Percentiles rank a stretch among this genome's conserved stretches.
These are phyloP conservation scores for Botrytis fragariae DNA, from an alignment of 2,329 filamentous ascomycete species.

Conservation along the genomic window DNA sequence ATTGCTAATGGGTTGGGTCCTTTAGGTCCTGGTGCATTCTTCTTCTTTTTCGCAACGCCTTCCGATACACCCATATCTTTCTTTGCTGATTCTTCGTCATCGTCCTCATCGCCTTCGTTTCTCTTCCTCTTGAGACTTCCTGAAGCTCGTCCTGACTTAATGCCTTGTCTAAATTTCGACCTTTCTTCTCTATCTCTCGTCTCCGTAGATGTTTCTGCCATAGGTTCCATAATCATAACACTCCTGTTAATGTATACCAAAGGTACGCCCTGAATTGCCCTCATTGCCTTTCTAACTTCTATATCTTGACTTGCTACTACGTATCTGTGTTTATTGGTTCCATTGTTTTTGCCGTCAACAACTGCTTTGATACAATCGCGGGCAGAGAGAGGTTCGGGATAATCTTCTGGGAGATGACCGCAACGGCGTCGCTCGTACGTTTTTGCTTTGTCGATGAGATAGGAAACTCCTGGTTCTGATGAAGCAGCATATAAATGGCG, in stretches of 20 bases:
- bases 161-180: slow-evolving; percentile 69
- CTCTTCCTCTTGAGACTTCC: slow-evolving; percentile 40
- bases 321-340: slow-evolving; percentile 75
- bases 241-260: slow-evolving; percentile 75
- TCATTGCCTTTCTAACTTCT: slow-evolving; percentile 60
- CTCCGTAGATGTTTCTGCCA: slow-evolving; percentile 65
- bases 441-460: slow-evolving; percentile 70
- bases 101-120: slow-evolving; percentile 36
- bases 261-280: slow-evolving; percentile 68
- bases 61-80: slow-evolving; percentile 26
- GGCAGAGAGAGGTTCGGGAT: slow-evolving; percentile 67
- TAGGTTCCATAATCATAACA: slow-evolving; percentile 76
- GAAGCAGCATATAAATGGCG: slow-evolving; percentile 70
- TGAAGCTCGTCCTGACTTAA: slow-evolving; percentile 52
- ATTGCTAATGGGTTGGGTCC: slow-evolving; percentile 69
- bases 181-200: slow-evolving; percentile 67
- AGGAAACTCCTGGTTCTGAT: slow-evolving; percentile 49
- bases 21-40: slow-evolving; percentile 60
- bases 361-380: slow-evolving; percentile 70
- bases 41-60: slow-evolving; percentile 48
- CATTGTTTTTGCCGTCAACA: slow-evolving; percentile 71
- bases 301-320: slow-evolving; percentile 72
- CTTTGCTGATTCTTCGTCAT: slow-evolving; percentile 30
- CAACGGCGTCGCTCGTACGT: slow-evolving; percentile 72
- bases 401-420: slow-evolving; percentile 70